Conservation (phyloP, 2,329 filamentous ascomycete genomes). For the Xylariaceae sp. region DNA sequence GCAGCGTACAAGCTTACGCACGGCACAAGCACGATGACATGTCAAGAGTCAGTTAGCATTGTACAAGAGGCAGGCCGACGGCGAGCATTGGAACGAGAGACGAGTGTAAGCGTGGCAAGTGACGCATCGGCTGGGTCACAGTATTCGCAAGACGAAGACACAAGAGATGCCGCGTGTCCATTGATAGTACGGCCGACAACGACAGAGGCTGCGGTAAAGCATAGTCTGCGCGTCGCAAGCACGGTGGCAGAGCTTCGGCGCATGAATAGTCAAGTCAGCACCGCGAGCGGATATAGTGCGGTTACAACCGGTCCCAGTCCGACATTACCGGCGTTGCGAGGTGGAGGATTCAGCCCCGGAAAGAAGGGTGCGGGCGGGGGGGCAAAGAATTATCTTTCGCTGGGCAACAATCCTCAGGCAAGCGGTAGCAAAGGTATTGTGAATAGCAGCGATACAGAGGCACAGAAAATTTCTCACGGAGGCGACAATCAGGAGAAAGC, state of each 20-base stretch:
- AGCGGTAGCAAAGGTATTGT: neutral
- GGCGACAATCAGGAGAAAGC: neutral
- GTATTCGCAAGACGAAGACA: constrained; percentile 19
- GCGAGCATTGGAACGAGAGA: neutral
- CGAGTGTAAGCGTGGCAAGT: constrained; percentile 7
- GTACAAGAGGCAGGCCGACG: too few species aligned
- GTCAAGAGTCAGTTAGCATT: too few species aligned
- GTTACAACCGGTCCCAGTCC: constrained; percentile 35
- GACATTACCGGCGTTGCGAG: constrained; percentile 36
- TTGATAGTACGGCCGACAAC: constrained; percentile 1
- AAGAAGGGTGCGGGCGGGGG: constrained; percentile 33
- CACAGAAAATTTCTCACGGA: neutral
- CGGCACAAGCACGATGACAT: too few species aligned
- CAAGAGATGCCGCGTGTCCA: constrained; percentile 9
- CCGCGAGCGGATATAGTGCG: constrained; percentile 41
- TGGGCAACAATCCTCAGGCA: constrained; percentile 29
- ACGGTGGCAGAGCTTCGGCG: constrained; percentile 51
- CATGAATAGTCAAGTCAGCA: constrained; percentile 53
- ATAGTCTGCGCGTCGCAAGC: constrained; percentile 31
- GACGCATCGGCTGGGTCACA: constrained; percentile 6
- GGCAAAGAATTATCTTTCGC: constrained; percentile 44
- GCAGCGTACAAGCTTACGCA: neutral
- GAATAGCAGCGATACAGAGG: neutral
- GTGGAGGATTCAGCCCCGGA: constrained; percentile 37
- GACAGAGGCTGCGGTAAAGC: constrained; percentile 3